Evolutionary conservation across 148 eudicot genomes (phyloP), one percentile per base, ranked within the genome.

Genomic region (Camellia granthamiana): DNA sequence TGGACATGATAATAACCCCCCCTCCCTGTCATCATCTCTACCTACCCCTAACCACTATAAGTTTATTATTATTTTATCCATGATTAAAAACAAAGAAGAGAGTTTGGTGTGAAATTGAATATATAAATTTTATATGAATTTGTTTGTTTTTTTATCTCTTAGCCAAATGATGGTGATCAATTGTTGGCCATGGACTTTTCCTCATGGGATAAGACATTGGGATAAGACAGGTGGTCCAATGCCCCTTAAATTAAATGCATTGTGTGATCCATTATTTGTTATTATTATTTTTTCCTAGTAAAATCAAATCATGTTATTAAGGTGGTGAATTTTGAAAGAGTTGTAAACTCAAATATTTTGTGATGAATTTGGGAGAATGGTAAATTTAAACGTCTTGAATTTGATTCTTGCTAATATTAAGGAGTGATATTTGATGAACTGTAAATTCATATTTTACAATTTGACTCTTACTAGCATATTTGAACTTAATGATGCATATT

Each of bases 21-120:
- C 72, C 87, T 88, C 90, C 74, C 75, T 76, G 88, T 88, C 90
- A 84, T 73, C 63, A 42, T 88, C 88, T 63, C 68, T 82, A 88
- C 90, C 90, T 78, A 88, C 88, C 85, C 60, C 81, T 80, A 84
- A 82, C 88, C 88, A 88, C 89, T 81, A 77, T 43, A 46, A 19
- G 16, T 77, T 74, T 77, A 51, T 10, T 65, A 23, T 4, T 46
- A 62, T 55, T 74, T 60, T 56, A 69, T 58, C 14, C 13, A 14
- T 73, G 16, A 44, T 72, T 47, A 30, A 13, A 60, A 43, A 56
- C 6, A 64, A 46, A 79, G 9, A 72, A 80, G 62, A 30, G 71
- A 68, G 81, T 71, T 79, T 49, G 82, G 72, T 72, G 72, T 38
- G 72, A 80, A 62, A 21, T 73, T 80, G 64, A 30, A 30, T 30